These are phyloP conservation scores for Escovopsis sp. DNA, from an alignment of 2,329 filamentous ascomycete species.

Conservation along the genomic window DNA sequence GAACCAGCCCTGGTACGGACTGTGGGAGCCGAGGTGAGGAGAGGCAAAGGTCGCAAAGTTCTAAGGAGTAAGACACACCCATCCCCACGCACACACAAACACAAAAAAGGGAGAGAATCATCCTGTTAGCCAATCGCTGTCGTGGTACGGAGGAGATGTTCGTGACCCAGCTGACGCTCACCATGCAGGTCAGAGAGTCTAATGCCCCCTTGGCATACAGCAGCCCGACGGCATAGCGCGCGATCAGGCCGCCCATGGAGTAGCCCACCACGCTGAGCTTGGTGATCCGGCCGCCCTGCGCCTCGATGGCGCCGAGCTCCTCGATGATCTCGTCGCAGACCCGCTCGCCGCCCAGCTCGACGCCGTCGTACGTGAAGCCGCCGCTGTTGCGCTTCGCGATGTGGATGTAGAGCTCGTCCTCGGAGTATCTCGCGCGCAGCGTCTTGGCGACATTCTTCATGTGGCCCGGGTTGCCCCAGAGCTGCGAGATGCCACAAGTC, in stretches of 20 bases:
- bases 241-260: conserved; percentile 73
- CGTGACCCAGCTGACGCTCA: conserved; percentile 18
- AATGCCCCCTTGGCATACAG: conserved; percentile 69
- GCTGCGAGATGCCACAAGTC: conserved; percentile 22
- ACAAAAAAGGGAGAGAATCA: too few species aligned
- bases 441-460: conserved; percentile 51
- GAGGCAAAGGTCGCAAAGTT: conserved; percentile 91
- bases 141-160: background rate
- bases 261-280: conserved; percentile 84
- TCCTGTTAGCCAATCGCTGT: too few species aligned
- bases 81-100: background rate
- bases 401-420: conserved; percentile 53
- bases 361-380: conserved; percentile 56
- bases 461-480: conserved; percentile 70
- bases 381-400: conserved; percentile 59
- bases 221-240: conserved; percentile 73
- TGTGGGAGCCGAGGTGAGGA: conserved; percentile 64
- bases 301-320: conserved; percentile 39
- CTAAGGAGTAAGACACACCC: conserved; percentile 18
- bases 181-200: conserved; percentile 63
- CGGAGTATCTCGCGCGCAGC: conserved; percentile 43
- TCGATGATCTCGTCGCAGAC: conserved; percentile 53
- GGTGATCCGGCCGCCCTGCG: conserved; percentile 52
- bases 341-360: conserved; percentile 52
- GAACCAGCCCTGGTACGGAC: conserved; percentile 49